These are phyloP conservation scores for Aurantiochytrium sp. DNA, from an alignment of 108 stramenopile genomes.

Conservation along the genomic window DNA sequence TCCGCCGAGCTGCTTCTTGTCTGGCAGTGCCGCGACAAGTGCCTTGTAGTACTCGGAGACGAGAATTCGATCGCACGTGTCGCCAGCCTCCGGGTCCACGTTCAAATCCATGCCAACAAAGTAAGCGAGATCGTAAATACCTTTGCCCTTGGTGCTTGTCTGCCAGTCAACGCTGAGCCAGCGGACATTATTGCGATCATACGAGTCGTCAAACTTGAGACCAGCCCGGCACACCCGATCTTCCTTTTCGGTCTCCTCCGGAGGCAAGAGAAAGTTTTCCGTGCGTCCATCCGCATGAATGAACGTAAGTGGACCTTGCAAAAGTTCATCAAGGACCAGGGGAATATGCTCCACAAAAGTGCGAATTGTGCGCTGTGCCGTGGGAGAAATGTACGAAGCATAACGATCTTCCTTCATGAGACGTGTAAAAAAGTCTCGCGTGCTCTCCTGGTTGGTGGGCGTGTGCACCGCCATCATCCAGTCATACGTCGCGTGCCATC, in stretches of 20 bases:
- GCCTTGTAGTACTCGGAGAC: background rate
- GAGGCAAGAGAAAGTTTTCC: background rate
- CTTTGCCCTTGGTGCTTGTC: background rate
- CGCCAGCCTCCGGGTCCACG: background rate
- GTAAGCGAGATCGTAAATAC: background rate
- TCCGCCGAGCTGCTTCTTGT: too few relatives aligned
- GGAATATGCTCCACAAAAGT: background rate
- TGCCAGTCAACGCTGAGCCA: constrained; percentile 11
- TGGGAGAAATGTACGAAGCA: background rate
- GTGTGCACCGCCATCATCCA: background rate
- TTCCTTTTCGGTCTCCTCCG: background rate
- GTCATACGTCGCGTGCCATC: background rate
- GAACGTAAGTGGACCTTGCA: background rate
- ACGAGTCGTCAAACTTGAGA: background rate
- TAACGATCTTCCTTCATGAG: background rate
- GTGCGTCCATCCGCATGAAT: background rate
- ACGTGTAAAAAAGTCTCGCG: background rate
- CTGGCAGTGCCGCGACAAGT: background rate
- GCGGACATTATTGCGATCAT: background rate
- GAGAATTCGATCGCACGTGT: background rate
- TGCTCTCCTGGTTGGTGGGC: background rate
- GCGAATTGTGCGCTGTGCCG: background rate
- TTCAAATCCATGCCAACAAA: background rate
- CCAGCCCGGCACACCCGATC: background rate
- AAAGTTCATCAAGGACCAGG: background rate